Evolutionary conservation across 805 yeast species (phyloP).

Genomic region (baker's yeast (Saccharomyces cerevisiae)): DNA sequence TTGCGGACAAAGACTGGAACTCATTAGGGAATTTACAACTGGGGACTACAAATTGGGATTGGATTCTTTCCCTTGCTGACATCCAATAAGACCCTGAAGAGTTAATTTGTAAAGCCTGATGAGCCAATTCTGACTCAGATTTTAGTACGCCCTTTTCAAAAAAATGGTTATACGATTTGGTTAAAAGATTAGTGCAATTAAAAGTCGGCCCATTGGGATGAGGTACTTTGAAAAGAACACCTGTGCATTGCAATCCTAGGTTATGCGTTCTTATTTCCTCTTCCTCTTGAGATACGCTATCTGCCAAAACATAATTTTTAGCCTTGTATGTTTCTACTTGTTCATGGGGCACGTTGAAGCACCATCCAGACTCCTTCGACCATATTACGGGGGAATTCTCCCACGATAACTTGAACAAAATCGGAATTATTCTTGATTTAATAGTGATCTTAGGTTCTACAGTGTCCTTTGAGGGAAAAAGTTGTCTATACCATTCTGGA

Average conservation of each 20-base stretch:
- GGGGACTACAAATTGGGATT: slow-evolving; percentile 77
- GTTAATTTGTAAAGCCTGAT: slow-evolving; percentile 68
- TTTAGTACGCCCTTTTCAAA: slow-evolving; percentile 69
- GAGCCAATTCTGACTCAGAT: slow-evolving; percentile 65
- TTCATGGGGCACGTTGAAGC: slow-evolving; percentile 50
- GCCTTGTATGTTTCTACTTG: slow-evolving; percentile 26
- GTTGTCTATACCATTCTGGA: slow-evolving; percentile 85
- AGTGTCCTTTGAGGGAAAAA: slow-evolving; percentile 33
- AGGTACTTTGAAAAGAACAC: slow-evolving; percentile 60
- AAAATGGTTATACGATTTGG: slow-evolving; percentile 62
- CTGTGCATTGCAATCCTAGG: neutral
- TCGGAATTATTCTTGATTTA: slow-evolving; percentile 66
- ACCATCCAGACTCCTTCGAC: slow-evolving; percentile 81
- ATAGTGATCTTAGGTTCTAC: slow-evolving; percentile 52
- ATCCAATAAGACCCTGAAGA: slow-evolving; percentile 88
- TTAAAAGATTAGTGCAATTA: slow-evolving; percentile 67
- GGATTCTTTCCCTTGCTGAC: slow-evolving; percentile 77
- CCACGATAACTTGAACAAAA: slow-evolving; percentile 74
- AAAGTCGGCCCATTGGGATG: slow-evolving; percentile 76
- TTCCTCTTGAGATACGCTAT: slow-evolving; percentile 10
- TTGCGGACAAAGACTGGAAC: slow-evolving; percentile 12
- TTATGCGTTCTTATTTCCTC: slow-evolving; percentile 4
- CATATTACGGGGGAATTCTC: slow-evolving; percentile 76
- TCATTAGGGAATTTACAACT: slow-evolving; percentile 27
- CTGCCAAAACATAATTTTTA: slow-evolving; percentile 32